Evolutionary conservation across 352 stramenopile genomes (phyloP), one percentile per base, ranked within the genome.

Genomic region (Thalassiosira mediterranea): DNA sequence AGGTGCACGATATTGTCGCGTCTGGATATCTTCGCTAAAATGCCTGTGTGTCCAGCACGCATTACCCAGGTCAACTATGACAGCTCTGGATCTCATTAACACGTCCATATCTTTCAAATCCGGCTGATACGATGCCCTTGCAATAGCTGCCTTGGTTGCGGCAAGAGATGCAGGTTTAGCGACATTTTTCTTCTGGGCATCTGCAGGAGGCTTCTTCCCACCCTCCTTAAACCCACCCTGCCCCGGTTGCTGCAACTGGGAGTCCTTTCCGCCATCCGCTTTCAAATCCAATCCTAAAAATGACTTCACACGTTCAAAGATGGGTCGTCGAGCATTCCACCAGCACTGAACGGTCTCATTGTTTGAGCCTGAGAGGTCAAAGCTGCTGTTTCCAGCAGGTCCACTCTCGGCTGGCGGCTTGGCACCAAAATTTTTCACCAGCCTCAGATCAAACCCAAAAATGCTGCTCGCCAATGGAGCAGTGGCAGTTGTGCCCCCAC

Each of bases 11-110:
- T 99, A 99, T 88, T 99, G 97, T n/a, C 97, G 91, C 19, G 97
- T 99, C 85, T 99, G 97, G 74, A 99, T 99, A 77, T 99, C 97
- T 76, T 99, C 96, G 44, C 96, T 98, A 80, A 99, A 99, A 86
- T 99, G 97, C 67, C 98, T 97, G 70, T 98, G 88, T 15, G 94
- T 98, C 96, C 97, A 99, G 83, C 97, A 99, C 0, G 97, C 97
- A 81, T 99, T 99, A 61, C 97, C 97, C n/a, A 99, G 83, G 88
- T 99, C 97, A 28, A 98, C 98, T 47, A 99, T 88, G 0, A 94
- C 86, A 28, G 93, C 81, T 47, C 84, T 69, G 17, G 65, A 86
- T 51, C 62, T 82, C 66, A 85, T 75, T 37, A 90, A 75, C 69
- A 78, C 60, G 34, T 88, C 59, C 8, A 75, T 54, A 79, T 90